Percentiles rank a stretch among this genome's conserved stretches.
Conservation (phyloP, 306 rosid genomes). For the Casuarina cunninghamiana region DNA sequence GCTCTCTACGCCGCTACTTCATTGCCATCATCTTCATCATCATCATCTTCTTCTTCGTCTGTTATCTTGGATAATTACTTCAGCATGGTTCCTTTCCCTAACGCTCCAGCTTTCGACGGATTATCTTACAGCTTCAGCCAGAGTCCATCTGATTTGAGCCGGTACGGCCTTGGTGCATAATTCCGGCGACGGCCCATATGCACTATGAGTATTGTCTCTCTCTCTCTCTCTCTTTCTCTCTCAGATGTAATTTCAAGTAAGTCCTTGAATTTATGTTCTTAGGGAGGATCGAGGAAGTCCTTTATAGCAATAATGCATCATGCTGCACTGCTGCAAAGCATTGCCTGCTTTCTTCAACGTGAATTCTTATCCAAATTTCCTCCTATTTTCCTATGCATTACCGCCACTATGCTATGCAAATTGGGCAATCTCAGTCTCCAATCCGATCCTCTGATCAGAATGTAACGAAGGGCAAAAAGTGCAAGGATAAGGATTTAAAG, state of each 20-base stretch:
- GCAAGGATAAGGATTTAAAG: no score
- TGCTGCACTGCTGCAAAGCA: not conserved
- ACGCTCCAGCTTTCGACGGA: constrained; percentile 45
- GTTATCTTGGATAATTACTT: constrained; percentile 30
- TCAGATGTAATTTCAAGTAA: constrained; percentile 19
- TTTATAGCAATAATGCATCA: not conserved
- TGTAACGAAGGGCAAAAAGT: constrained; percentile 14
- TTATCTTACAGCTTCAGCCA: constrained; percentile 44
- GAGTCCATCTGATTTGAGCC: constrained; percentile 41
- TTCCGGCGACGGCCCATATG: constrained; percentile 59
- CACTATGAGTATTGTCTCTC: constrained; percentile 29
- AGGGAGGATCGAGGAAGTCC: not conserved
- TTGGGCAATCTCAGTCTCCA: constrained; percentile 16
- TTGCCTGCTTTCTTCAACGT: not conserved
- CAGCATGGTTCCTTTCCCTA: constrained; percentile 43
- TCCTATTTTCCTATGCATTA: not conserved
- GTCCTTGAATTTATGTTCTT: constrained; percentile 1
- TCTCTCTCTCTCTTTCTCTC: constrained; percentile 2
- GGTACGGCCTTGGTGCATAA: constrained; percentile 46
- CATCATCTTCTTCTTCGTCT: constrained; percentile 15
- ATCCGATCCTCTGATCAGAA: constrained; percentile 8
- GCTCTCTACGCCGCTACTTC: constrained; percentile 46
- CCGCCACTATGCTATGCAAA: not conserved
- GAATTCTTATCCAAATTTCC: not conserved
- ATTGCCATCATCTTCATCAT: not conserved